Evolutionary conservation across 768 basidiomycete genomes (phyloP).

Genomic region (Saitozyma sp.): DNA sequence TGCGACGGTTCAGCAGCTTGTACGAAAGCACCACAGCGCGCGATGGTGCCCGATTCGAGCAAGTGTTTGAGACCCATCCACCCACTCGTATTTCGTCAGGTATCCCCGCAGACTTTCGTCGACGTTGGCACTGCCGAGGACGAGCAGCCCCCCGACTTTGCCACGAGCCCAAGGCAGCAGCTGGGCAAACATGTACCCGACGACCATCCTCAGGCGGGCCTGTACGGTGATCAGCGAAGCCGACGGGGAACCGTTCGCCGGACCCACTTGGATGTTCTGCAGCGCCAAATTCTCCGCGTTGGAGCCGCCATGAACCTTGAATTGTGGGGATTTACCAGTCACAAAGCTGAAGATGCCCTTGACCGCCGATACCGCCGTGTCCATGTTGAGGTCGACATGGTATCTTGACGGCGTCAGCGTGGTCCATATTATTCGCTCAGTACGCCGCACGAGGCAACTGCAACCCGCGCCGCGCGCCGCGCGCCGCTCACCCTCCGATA

Average conservation of each 20-base stretch:
- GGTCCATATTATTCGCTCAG: background rate
- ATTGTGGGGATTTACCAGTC: slow-evolving; percentile 70
- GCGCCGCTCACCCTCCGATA: slow-evolving; percentile 74
- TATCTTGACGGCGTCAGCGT: slow-evolving; percentile 61
- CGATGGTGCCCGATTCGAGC: background rate
- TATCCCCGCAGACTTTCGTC: slow-evolving; percentile 98
- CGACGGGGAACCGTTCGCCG: background rate
- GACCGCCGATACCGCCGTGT: slow-evolving; percentile 79
- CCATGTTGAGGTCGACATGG: slow-evolving; percentile 95
- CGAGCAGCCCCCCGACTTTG: slow-evolving; percentile 77
- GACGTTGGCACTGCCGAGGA: slow-evolving; percentile 96
- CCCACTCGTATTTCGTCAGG: slow-evolving; percentile 93
- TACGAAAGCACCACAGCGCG: background rate
- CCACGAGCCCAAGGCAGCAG: slow-evolving; percentile 89
- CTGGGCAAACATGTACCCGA: slow-evolving; percentile 93
- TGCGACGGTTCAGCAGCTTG: slow-evolving; percentile 1
- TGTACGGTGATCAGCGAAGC: slow-evolving; percentile 44
- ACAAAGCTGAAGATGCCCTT: slow-evolving; percentile 79
- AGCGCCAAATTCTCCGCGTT: slow-evolving; percentile 88
- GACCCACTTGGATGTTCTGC: slow-evolving; percentile 86
- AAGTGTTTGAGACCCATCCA: background rate
- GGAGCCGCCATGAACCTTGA: slow-evolving; percentile 82
- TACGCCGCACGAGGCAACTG: too few species aligned
- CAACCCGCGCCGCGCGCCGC: background rate
- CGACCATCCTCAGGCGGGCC: slow-evolving; percentile 91